Percentiles rank a stretch among this genome's conserved stretches.
These are phyloP conservation scores for Oenanthe javanica DNA, from an alignment of 140 eudicot species.

Conservation along the genomic window DNA sequence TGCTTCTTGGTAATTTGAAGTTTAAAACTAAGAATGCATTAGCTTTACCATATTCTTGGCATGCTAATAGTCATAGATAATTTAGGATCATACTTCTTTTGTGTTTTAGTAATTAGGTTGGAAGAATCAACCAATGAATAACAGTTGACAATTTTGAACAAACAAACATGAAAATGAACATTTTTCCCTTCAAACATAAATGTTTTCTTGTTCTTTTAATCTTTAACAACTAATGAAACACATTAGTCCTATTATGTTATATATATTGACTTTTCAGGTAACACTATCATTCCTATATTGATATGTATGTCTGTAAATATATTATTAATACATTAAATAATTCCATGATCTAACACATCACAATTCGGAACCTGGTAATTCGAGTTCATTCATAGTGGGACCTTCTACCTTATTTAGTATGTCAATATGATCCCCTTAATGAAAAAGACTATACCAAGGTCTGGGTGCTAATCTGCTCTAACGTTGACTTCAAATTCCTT, in stretches of 20 bases:
- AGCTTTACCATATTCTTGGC: not conserved
- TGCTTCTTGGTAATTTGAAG: not conserved
- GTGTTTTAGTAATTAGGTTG: not conserved
- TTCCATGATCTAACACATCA: not conserved
- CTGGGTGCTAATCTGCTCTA: not conserved
- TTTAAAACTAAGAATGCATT: not conserved
- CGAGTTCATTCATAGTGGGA: not conserved
- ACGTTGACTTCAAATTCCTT: not conserved
- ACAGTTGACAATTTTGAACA: not conserved
- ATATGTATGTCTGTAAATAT: not conserved
- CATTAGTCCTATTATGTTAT: not conserved
- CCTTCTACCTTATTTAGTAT: not conserved
- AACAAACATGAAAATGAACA: not conserved
- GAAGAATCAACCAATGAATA: not conserved
- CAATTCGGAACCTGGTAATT: not conserved
- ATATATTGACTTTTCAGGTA: not conserved
- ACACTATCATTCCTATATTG: not conserved
- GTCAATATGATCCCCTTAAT: not conserved
- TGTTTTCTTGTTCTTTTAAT: not conserved
- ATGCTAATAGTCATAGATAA: not conserved
- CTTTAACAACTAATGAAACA: not conserved
- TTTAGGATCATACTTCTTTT: constrained; percentile 1
- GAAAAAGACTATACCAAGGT: not conserved
- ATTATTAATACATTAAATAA: too few relatives aligned
- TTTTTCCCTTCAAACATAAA: not conserved